Evolutionary conservation across 2,329 filamentous ascomycete species (phyloP), one percentile per base, ranked within the genome.

Genomic region (Rhynchosporium secalis): DNA sequence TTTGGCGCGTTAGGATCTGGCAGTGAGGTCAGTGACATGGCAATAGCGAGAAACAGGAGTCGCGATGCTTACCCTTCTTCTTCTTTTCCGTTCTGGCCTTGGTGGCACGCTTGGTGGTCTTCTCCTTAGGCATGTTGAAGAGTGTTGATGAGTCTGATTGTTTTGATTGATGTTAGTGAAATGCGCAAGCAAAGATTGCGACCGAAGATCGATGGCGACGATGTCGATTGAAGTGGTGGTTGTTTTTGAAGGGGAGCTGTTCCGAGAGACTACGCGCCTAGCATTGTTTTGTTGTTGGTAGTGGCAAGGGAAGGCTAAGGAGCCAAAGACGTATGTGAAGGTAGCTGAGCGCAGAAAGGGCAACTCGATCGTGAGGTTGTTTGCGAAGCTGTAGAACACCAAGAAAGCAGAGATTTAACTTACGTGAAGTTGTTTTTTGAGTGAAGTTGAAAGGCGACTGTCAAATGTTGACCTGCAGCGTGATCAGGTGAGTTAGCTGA

Each of bases 1-100:
- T 98, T 99, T 78, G 95, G 95, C 65, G 93, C 94, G 81, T 97
- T 97, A 76, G 85, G 73, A 82, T 89, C 92, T 95, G 80, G 15
- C 96, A 96, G 26, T 0, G 29, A 26, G 33, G 63, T 67, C 56
- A 68, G 65, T 31, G 61, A 43, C 15, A 48, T 59, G 20, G 28
- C 47, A 58, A 60, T 57, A 65, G 12, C 20, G 20, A 9, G 46
- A 6, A 40, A 40, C 10, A 56, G 43, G 2, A 38, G 49, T 29
- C 1, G 1, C 20, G 59, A 15, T 31, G 75, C 80, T 65, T 76
- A 88, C 86, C 87, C 84, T 89, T 90, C 86, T 89, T 89, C 81
- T 86, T 87, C 80, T 87, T 87, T 75, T 83, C 82, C 66, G 78
- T 78, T 66, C 81, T 77, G 75, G 76, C 75, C 79, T 85, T 86